Evolutionary conservation across 257 asterid species (phyloP), one percentile per base, ranked within the genome.

Genomic region (Dorcoceras hygrometricum): DNA sequence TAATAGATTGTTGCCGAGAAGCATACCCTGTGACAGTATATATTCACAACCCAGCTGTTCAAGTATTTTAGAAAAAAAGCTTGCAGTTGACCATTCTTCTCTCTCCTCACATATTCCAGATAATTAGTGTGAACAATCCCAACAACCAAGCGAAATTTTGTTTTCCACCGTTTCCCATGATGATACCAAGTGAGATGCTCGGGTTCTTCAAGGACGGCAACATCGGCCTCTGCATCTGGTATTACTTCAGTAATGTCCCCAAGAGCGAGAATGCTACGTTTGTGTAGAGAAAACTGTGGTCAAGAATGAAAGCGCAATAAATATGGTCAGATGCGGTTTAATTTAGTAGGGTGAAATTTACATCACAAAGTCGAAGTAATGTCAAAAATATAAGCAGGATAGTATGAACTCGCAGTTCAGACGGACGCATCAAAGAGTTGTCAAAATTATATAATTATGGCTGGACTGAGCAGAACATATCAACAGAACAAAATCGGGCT

Each of bases 121-220:
- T 90, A 94, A 79, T 94, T 94, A 63, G 97, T 90, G 86, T 94
- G 99, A 65, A 94, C 96, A 70, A 94, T 73, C 65, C 99, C 99
- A 24, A 94, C 54, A 74, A 94, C 99, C 74, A 84, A 75, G 67
- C 81, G 87, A 23, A 90, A 94, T 79, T 91, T 94, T 69, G 65
- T 29, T 80, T 90, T 94, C 99, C 99, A 94, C 76, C 96, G 80
- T 84, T 78, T 87, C 56, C 99, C 99, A 59, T 94, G 99, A 76
- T 94, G 99, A 78, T 90, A 94, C 97, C 99, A 94, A 29, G 97
- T 94, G 75, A 94, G 96, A 81, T 94, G 99, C 87, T 94, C 99
- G 1, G 99, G 97, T 80, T 94, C 99, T 86, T 94, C 99, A 20
- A 94, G 95, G 46, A 94, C 96, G 43, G 97, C 97, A 75, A 94